Percentiles rank a stretch among this genome's conserved stretches.
Conservation (phyloP, 495 filamentous ascomycete species). For the Parathielavia hyrcaniae region DNA sequence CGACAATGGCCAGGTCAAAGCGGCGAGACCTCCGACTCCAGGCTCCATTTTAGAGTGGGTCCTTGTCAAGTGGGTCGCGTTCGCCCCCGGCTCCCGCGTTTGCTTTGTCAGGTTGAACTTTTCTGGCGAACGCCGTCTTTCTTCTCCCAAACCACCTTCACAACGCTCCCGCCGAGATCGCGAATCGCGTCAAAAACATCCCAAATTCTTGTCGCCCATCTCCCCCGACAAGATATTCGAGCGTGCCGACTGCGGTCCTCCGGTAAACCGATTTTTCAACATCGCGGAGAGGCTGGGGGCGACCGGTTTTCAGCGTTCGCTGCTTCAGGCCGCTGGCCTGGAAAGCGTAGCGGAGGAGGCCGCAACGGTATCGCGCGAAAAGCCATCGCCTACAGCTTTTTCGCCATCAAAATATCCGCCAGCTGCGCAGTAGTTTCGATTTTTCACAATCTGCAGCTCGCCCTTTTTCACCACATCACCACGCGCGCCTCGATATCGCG, state of each 20-base stretch:
- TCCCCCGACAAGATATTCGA: slow-evolving; percentile 26
- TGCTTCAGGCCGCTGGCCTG: slow-evolving; percentile 36
- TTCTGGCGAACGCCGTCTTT: slow-evolving; percentile 27
- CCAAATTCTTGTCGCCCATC: slow-evolving; percentile 26
- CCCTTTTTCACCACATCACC: slow-evolving; percentile 10
- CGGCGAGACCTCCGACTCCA: not conserved
- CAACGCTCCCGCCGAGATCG: slow-evolving; percentile 30
- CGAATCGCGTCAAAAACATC: slow-evolving; percentile 36
- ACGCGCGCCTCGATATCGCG: slow-evolving; percentile 23
- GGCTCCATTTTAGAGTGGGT: slow-evolving; percentile 11
- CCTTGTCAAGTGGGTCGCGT: slow-evolving; percentile 15
- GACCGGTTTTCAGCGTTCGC: slow-evolving; percentile 25
- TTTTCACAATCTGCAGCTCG: slow-evolving; percentile 12
- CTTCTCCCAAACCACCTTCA: slow-evolving; percentile 30
- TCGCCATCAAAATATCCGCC: slow-evolving; percentile 24
- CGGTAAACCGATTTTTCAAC: slow-evolving; percentile 19
- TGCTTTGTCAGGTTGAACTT: slow-evolving; percentile 30
- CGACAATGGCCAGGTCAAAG: not conserved
- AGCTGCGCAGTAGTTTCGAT: slow-evolving; percentile 9
- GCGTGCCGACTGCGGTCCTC: slow-evolving; percentile 26
- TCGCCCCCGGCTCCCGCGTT: slow-evolving; percentile 22
- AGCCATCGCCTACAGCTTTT: slow-evolving; percentile 11
- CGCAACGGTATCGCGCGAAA: slow-evolving; percentile 21
- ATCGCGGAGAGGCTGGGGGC: slow-evolving; percentile 23
- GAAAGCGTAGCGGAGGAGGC: slow-evolving; percentile 33